Conservation (phyloP, 2,329 filamentous ascomycete genomes). For the Xylaria sp. region DNA sequence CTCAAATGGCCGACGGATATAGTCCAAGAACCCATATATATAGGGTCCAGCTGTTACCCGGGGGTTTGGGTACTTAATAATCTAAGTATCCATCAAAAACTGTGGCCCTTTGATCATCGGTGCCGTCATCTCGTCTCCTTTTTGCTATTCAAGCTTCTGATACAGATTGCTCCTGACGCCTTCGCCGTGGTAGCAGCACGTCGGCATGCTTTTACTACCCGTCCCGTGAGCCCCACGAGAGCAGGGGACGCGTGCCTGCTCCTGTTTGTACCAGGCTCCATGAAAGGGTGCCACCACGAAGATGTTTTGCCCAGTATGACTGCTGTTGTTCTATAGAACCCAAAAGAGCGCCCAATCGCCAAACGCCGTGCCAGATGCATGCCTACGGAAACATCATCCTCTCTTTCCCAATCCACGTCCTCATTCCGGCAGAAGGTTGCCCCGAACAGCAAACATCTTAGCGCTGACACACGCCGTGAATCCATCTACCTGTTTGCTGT, state of each 20-base stretch:
- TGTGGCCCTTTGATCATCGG: conserved; percentile 4
- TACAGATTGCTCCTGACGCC: not conserved
- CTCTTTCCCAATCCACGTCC: conserved; percentile 27
- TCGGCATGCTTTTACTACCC: conserved; percentile 17
- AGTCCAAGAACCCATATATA: not conserved
- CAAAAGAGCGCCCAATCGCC: conserved; percentile 46
- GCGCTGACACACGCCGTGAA: conserved; percentile 91
- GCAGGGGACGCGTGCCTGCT: conserved; percentile 15
- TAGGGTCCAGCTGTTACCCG: not conserved
- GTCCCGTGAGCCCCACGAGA: conserved; percentile 13
- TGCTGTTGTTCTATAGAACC: conserved; percentile 42
- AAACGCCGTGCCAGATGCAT: conserved; percentile 53
- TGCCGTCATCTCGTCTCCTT: not conserved
- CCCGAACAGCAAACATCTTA: conserved; percentile 98
- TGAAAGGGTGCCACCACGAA: conserved; percentile 24
- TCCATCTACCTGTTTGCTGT: conserved; percentile 95
- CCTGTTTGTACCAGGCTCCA: conserved; percentile 18
- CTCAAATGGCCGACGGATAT: conserved; percentile 1
- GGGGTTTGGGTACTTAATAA: conserved; percentile 7
- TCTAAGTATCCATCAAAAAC: conserved; percentile 11
- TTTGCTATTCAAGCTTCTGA: conserved; percentile 10
- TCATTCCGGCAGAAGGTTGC: conserved; percentile 71
- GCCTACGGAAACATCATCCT: conserved; percentile 40
- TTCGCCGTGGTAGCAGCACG: conserved; percentile 20
- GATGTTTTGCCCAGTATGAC: conserved; percentile 28